Conservation (phyloP, 108 stramenopile species). For the Asterionellopsis glacialis region DNA sequence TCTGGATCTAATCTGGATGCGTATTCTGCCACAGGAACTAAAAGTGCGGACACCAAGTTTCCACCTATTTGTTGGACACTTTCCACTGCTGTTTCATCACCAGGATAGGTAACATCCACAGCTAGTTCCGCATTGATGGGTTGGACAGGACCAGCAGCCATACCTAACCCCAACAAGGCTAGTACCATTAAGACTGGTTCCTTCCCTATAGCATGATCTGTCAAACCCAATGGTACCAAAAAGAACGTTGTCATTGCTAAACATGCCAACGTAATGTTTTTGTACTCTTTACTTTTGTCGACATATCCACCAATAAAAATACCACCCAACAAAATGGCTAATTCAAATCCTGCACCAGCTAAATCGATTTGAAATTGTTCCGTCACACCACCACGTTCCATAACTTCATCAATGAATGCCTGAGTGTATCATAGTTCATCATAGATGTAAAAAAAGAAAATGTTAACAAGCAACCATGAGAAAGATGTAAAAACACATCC, state of each 20-base stretch:
- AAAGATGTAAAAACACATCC: background rate
- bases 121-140: conserved; percentile 78
- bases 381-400: conserved; percentile 77
- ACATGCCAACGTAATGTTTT: conserved; percentile 74
- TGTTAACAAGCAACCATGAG: background rate
- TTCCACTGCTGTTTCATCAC: conserved; percentile 75
- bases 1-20: conserved; percentile 40
- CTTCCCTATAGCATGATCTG: conserved; percentile 50
- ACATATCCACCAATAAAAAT: conserved; percentile 84
- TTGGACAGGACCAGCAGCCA: conserved; percentile 65
- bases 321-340: conserved; percentile 81
- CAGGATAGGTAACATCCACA: conserved; percentile 72
- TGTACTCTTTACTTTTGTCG: conserved; percentile 82
- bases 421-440: conserved; percentile 2
- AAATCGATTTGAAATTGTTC: conserved; percentile 73
- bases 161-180: conserved; percentile 49
- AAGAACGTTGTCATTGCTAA: conserved; percentile 45
- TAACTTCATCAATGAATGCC: conserved; percentile 88
- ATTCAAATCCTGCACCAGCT: conserved; percentile 88
- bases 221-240: conserved; percentile 51
- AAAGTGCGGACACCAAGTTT: conserved; percentile 55
- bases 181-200: conserved; percentile 46
- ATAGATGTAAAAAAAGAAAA: conserved; percentile 1
- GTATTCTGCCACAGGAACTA: conserved; percentile 54
- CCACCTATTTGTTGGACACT: conserved; percentile 68